Conservation (phyloP, 495 filamentous ascomycete genomes). For the Penicillium diatomitis region DNA sequence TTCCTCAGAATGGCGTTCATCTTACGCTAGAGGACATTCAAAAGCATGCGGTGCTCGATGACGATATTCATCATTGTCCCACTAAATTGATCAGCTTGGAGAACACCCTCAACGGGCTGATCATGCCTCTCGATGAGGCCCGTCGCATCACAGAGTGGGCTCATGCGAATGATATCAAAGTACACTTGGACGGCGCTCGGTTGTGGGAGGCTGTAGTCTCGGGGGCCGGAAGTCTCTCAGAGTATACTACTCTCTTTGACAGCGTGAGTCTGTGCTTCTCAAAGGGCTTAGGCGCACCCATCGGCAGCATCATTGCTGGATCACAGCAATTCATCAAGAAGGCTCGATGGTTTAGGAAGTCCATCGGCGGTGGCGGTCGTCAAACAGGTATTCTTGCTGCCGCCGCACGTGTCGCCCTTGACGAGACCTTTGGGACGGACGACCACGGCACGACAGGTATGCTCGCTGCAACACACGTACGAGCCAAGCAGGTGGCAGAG, state of each 20-base stretch:
- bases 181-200: constrained; percentile 80
- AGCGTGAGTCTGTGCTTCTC: constrained; percentile 77
- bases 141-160: constrained; percentile 62
- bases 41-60: constrained; percentile 33
- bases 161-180: constrained; percentile 51
- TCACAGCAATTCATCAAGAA: constrained; percentile 54
- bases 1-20: constrained; percentile 54
- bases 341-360: constrained; percentile 73
- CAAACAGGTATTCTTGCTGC: constrained; percentile 50
- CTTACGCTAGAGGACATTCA: constrained; percentile 70
- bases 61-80: constrained; percentile 46
- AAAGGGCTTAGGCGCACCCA: constrained; percentile 83
- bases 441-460: constrained; percentile 54
- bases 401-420: constrained; percentile 37
- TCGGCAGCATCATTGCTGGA: constrained; percentile 74
- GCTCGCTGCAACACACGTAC: constrained; percentile 50
- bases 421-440: constrained; percentile 54
- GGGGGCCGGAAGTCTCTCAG: constrained; percentile 50
- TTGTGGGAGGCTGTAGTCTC: constrained; percentile 69
- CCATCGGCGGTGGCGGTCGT: constrained; percentile 72
- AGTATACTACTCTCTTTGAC: constrained; percentile 67
- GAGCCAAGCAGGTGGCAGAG: constrained; percentile 54
- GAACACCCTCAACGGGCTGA: constrained; percentile 71
- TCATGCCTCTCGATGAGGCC: constrained; percentile 67
- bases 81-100: constrained; percentile 77